Evolutionary conservation across 225 moss, liverwort and hornwort genomes (phyloP).

Genomic region (Thuidium tamariscinum): DNA sequence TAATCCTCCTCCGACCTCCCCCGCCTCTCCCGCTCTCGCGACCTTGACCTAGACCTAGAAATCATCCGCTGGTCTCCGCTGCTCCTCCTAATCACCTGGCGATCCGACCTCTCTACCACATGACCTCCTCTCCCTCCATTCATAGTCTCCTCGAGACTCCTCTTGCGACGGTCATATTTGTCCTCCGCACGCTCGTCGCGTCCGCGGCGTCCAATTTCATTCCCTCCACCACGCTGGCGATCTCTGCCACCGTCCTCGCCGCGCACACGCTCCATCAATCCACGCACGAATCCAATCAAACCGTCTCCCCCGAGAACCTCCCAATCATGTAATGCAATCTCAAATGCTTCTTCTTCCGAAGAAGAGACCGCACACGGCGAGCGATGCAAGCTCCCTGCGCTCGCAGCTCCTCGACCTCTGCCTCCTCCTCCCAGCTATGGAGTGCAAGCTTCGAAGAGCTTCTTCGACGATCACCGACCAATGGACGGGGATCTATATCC

Average conservation of each 20-base stretch:
- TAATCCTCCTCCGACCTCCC: conserved; percentile 8
- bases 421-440: not conserved
- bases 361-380: not conserved
- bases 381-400: not conserved
- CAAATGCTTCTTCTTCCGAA: not conserved
- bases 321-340: not conserved
- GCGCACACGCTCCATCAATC: conserved; percentile 22
- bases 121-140: not conserved
- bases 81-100: not conserved
- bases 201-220: not conserved
- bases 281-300: not conserved
- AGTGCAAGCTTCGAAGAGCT: not conserved
- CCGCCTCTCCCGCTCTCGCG: conserved; percentile 6
- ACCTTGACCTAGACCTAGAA: conserved; percentile 6
- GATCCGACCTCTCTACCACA: not conserved
- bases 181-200: not conserved
- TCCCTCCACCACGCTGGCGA: not conserved
- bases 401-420: not conserved
- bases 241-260: not conserved
- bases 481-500: not conserved
- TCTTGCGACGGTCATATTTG: not conserved
- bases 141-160: not conserved
- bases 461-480: not conserved
- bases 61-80: not conserved
- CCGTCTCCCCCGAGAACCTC: not conserved